Evolutionary conservation across 2,329 filamentous ascomycete species (phyloP), one percentile per base, ranked within the genome.

Genomic region (Trichothecium sympodiale): DNA sequence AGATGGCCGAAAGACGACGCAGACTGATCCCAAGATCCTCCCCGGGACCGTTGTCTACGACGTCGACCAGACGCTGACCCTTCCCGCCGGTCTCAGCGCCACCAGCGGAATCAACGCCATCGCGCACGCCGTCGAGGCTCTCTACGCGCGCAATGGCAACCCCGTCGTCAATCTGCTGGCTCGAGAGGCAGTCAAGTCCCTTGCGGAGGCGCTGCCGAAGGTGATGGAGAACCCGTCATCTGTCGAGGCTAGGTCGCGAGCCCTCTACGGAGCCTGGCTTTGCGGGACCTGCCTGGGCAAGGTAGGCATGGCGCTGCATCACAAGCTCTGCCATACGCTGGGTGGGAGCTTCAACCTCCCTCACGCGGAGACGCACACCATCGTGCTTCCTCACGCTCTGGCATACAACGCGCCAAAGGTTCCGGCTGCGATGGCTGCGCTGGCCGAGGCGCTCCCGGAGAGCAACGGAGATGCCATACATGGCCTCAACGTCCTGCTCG

Each of bases 261-360:
- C 42, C 2, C 63, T 73, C 2, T 78, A 79, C 46, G 77, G 75
- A 16, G 75, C 77, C 27, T 80, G 74, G 73, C 66, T 80, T 2
- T 80, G 74, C 44, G 74, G 74, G 23, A 66, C 62, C 17, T 77
- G 71, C 44, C 61, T 80, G 1, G 75, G 74, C 5, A 68, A 59
- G 39, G 70, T 74, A 3, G 66, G 66, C 36, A 80, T 80, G 72
- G 66, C 72, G 3, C 63, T 81, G 12, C 77, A 81, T 48, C 77
- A 81, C 54, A 82, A 81, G 50, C 64, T 82, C 2, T 80, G 75
- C 55, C 77, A 81, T 48, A 72, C 71, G 0, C 59, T 80, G 2
- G 77, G 76, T 17, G 77, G 77, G 7, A 70, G 63, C 44, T 77
- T 80, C 52, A 67, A 71, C 41, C 61, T 82, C 6, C 74, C 77